Evolutionary conservation across 441 rosid genomes (phyloP), one percentile per base, ranked within the genome.

Genomic region (Erysimum pusillum): DNA sequence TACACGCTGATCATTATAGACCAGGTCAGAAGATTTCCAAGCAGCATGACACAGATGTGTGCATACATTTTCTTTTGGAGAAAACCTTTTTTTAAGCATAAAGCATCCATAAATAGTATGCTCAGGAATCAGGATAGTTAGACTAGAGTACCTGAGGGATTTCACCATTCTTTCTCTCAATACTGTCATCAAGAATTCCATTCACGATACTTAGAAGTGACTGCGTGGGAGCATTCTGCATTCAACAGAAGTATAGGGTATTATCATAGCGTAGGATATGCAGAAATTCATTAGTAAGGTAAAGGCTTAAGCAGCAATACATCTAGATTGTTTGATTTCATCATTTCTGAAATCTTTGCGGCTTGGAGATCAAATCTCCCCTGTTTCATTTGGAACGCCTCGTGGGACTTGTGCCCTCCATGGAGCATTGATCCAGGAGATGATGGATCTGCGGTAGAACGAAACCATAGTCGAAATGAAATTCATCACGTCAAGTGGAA

Each of bases 221-320:
- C 77, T 87, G 94, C 60, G 99, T 92, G 31, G 98, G 99, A 66
- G 98, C 96, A 81, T 88, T 92, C 98, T 94, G 87, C 84, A 80
- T 2, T 34, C 63, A 74, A 67, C 20, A 60, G 18, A 77, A 75
- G 66, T 22, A 17, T 67, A 69, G 7, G 60, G 52, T 6, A 34
- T 1, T 12, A 53, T 36, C 17, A 51, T 20, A 73, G 74, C 22
- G 3, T 39, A 72, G 17, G n/a, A 57, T 9, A 48, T 63, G 36
- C 18, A 38, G 4, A 71, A 32, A 22, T 52, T 61, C 13, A 60
- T 48, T 7, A 46, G 25, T 3, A 77, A 70, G 66, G 75, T 58
- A 38, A 41, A 61, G 38, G 63, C 56, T 83, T 14, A 59, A 39
- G 66, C 48, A 84, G 63, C 56, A 84, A 61, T 85, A 90, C 99